Base-by-base conservation (phyloP, 768 basidiomycete genomes). In the Termitomyces sp. region DNA sequence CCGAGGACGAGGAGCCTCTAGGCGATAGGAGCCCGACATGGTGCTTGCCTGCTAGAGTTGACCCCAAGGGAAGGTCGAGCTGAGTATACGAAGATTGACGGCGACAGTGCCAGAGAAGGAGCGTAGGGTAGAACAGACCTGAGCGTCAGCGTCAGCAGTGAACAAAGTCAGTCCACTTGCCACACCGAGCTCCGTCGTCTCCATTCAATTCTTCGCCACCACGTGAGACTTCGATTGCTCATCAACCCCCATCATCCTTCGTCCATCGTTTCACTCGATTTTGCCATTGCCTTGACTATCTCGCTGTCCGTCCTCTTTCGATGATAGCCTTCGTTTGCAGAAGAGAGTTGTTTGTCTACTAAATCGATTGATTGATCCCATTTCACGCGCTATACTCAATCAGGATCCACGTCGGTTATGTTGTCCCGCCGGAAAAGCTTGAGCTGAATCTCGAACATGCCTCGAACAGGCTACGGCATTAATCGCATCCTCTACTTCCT, bases 11-110 rank as follows among this genome's bases (percentile, higher is more conserved):
- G 86, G 79, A 0, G 83, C 75, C 68, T 89, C 80, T 45, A 90
- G 74, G 60, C 79, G 79, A 73, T 88, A 83, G 37, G 84, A 72
- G 58, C 75, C 74, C 54, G 83, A 83, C 85, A 86, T 85, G 59
- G 28, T n/a, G 50, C 44, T 33, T 52, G 52, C 35, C 40, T 50
- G 43, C 43, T 54, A 23, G 30, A 30, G 30, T 30, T 23, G 23
- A 23, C 23, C 23, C 23, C 23, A 23, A 23, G 30, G 59, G 62
- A 68, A 68, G 64, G 67, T 19, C n/a, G 28, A 19, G 62, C 60
- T 53, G 51, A 51, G 42, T 47, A 56, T 57, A 55, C 30, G 30
- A 30, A 30, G 30, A 30, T 8, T 58, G 60, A 58, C 45, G 54
- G 51, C 47, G 50, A 44, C 38, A 57, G 49, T 59, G 53, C 45